Evolutionary conservation across 805 yeast species (phyloP).

Genomic region (Lachancea thermotolerans): DNA sequence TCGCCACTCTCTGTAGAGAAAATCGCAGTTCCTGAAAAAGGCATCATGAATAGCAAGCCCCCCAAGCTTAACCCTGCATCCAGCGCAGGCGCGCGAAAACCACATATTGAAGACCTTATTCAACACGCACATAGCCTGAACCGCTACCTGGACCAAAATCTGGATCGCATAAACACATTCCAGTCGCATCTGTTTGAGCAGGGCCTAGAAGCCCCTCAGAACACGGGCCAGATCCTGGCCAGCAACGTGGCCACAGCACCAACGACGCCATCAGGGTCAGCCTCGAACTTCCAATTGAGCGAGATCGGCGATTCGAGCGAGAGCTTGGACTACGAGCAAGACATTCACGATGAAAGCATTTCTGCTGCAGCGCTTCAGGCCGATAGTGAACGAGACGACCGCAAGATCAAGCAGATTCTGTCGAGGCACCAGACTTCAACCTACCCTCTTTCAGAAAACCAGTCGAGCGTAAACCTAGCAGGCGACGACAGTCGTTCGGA

Average conservation of each 20-base stretch:
- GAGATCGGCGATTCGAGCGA: conserved; percentile 15
- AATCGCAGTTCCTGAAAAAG: not conserved
- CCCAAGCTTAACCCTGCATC: not conserved
- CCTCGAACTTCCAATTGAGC: conserved; percentile 27
- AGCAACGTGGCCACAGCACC: conserved; percentile 10
- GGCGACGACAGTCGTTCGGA: not conserved
- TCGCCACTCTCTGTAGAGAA: conserved; percentile 1
- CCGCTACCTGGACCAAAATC: conserved; percentile 20
- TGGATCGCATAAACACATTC: conserved; percentile 22
- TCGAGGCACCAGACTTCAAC: conserved; percentile 6
- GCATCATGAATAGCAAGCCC: not conserved
- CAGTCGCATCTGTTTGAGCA: conserved; percentile 15
- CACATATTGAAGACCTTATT: conserved; percentile 25
- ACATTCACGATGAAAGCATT: not conserved
- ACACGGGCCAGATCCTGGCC: conserved; percentile 1
- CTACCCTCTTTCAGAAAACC: conserved; percentile 7
- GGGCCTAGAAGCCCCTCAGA: conserved; percentile 1
- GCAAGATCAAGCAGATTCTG: conserved; percentile 4
- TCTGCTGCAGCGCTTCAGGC: not conserved
- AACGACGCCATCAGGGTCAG: conserved; percentile 16
- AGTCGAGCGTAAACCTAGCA: conserved; percentile 1
- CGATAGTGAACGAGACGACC: conserved; percentile 3
- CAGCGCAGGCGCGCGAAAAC: conserved; percentile 6
- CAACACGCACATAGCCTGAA: conserved; percentile 26
- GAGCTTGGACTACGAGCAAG: conserved; percentile 1